Conservation (phyloP, 2,329 filamentous ascomycete species). For the Beauveria sp. region DNA sequence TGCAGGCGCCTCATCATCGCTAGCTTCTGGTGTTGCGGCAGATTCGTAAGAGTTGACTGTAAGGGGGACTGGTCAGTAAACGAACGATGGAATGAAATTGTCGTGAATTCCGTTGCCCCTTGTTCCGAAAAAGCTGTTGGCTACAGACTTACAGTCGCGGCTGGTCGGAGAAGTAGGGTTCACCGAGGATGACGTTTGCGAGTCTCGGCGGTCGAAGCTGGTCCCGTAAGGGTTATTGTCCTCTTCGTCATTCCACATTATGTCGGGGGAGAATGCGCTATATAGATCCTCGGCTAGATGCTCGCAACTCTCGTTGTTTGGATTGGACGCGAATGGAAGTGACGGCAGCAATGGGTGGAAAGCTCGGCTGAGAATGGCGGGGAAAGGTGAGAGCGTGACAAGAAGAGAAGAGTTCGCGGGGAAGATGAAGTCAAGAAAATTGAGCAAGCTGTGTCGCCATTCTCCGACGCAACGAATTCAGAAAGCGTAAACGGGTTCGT, state of each 20-base stretch:
- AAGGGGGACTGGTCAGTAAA: not conserved
- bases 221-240: slow-evolving; percentile 94
- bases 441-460: not conserved
- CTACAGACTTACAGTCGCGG: slow-evolving; percentile 47
- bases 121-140: not conserved
- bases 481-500: not conserved
- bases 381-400: slow-evolving; percentile 2
- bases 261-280: slow-evolving; percentile 12
- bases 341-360: not conserved
- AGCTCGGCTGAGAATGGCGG: slow-evolving; percentile 11
- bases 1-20: slow-evolving; percentile 54
- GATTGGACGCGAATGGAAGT: not conserved
- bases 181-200: slow-evolving; percentile 59
- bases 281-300: slow-evolving; percentile 15
- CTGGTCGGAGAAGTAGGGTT: slow-evolving; percentile 56
- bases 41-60: slow-evolving; percentile 45
- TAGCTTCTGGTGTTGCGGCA: slow-evolving; percentile 63
- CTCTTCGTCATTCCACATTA: slow-evolving; percentile 92
- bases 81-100: no score
- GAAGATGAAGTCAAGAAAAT: not conserved
- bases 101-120: not conserved
- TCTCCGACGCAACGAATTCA: slow-evolving; percentile 1
- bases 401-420: not conserved
- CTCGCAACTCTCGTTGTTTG: not conserved
- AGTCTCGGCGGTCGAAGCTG: slow-evolving; percentile 83